Evolutionary conservation across 2,329 filamentous ascomycete genomes (phyloP).

Genomic region (Nothophoma quercina): DNA sequence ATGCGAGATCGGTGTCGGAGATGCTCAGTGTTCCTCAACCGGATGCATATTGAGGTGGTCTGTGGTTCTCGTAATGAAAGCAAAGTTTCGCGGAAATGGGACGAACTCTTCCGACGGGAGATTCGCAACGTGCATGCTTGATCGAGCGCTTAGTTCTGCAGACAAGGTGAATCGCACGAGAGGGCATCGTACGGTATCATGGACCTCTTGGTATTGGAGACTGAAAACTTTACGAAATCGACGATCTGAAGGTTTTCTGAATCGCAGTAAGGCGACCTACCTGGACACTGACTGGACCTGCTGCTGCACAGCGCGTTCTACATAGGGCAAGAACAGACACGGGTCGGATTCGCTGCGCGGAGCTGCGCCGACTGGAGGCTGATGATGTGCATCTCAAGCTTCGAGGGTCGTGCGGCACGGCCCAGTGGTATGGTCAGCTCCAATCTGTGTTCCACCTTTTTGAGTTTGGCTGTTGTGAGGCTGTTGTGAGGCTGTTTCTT

Average conservation of each 20-base stretch:
- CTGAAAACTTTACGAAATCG: background rate
- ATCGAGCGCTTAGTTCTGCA: background rate
- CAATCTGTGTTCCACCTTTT: background rate
- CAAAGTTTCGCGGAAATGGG: background rate
- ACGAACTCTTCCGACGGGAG: background rate
- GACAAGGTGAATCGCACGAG: background rate
- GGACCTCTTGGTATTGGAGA: background rate
- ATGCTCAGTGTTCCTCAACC: background rate
- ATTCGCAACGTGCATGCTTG: background rate
- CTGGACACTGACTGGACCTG: background rate
- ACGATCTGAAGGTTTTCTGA: background rate
- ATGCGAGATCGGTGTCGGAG: background rate
- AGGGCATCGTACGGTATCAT: background rate
- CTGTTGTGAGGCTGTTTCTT: background rate
- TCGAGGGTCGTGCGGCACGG: constrained; percentile 1
- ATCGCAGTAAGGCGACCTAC: background rate
- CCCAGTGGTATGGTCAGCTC: background rate
- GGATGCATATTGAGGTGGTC: background rate
- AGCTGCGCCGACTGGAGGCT: background rate
- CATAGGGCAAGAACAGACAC: background rate
- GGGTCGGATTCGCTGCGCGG: background rate
- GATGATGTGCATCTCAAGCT: background rate
- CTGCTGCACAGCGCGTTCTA: background rate
- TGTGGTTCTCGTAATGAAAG: background rate
- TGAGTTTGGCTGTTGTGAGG: background rate